Conservation (phyloP, 768 basidiomycete genomes). For the Tulasnella sp. region DNA sequence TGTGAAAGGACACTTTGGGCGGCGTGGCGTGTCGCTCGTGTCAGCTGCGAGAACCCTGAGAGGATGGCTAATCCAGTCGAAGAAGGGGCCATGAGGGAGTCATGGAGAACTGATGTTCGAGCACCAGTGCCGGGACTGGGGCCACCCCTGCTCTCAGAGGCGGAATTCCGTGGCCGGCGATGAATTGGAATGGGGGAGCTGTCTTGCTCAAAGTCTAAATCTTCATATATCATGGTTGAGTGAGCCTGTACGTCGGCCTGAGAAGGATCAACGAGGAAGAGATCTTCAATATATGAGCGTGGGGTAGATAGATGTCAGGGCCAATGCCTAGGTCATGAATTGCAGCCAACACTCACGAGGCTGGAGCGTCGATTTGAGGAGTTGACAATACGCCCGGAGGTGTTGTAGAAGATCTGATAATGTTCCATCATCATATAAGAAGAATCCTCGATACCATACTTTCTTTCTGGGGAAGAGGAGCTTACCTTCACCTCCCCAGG, state of each 20-base stretch:
- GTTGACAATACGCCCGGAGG: constrained; percentile 61
- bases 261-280: constrained; percentile 89
- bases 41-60: constrained; percentile 92
- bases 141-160: not conserved
- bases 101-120: constrained; percentile 65
- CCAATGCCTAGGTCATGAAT: too few relatives aligned
- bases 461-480: not conserved
- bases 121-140: not conserved
- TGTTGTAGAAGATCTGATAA: constrained; percentile 56
- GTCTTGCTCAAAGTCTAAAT: constrained; percentile 73
- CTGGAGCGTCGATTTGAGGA: constrained; percentile 79
- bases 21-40: constrained; percentile 82
- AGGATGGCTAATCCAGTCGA: constrained; percentile 66
- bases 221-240: constrained; percentile 69
- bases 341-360: too few relatives aligned
- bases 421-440: not conserved
- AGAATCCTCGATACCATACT: not conserved
- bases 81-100: constrained; percentile 46
- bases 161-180: constrained; percentile 40
- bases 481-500: constrained; percentile 18
- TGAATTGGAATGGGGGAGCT: constrained; percentile 80
- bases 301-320: too few relatives aligned
- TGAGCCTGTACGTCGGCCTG: constrained; percentile 88
- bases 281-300: too few relatives aligned
- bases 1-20: constrained; percentile 93